These are phyloP conservation scores for Poa pratensis DNA, from an alignment of 176 grass and related monocot genomes.

Conservation along the genomic window DNA sequence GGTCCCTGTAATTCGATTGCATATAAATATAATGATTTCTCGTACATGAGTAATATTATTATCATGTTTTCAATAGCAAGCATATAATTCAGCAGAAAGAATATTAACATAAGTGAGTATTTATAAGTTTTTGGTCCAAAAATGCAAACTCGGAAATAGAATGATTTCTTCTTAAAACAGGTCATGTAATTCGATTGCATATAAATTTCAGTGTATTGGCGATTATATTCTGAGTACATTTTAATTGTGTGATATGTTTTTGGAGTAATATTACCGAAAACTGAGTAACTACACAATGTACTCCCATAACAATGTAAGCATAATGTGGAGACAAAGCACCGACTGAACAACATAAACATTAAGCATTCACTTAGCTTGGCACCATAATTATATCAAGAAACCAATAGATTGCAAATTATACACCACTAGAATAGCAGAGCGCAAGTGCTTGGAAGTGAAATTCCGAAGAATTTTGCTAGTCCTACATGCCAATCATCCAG, in stretches of 20 bases:
- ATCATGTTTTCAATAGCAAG: too few species aligned
- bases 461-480: not conserved
- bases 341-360: constrained; percentile 7
- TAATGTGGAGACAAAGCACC: constrained; percentile 11
- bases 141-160: not conserved
- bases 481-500: constrained; percentile 34
- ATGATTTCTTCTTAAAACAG: not conserved
- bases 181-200: not conserved
- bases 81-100: not conserved
- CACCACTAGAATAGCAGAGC: not conserved
- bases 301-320: not conserved
- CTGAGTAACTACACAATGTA: not conserved
- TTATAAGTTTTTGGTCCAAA: constrained; percentile 17
- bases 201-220: not conserved
- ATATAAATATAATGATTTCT: not conserved
- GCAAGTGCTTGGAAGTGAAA: not conserved
- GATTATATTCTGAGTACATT: constrained; percentile 19
- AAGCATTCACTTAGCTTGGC: constrained; percentile 6
- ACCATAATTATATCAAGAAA: constrained; percentile 2
- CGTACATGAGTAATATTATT: too few species aligned
- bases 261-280: not conserved
- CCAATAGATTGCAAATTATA: constrained; percentile 7
- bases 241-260: not conserved
- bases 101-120: constrained; percentile 15
- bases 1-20: too few species aligned